Base-by-base conservation (phyloP, 2,329 filamentous ascomycete genomes). In the Apiospora pterosperma region DNA sequence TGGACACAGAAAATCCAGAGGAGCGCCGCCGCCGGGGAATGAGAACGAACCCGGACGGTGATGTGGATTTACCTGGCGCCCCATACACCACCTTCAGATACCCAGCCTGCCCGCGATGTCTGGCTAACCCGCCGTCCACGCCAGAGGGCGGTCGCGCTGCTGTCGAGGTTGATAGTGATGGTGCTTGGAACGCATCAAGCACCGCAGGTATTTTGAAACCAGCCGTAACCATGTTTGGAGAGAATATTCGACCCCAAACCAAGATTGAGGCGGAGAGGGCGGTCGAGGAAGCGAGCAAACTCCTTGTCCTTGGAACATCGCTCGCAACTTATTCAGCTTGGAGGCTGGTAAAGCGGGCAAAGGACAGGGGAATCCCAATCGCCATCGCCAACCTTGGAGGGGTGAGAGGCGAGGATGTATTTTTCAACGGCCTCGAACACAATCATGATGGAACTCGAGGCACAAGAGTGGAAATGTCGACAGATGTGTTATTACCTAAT, bases 251-350 rank as follows among this genome's bases (percentile, higher is more conserved):
- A 0, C 77, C 79, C 1, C 72, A 79, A 1, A 89, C 94, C 39
- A 97, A 96, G 76, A 76, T 80, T 1, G 88, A 88, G 0, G 95
- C 94, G 1, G 94, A 98, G 74, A 80, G 87, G 34, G 91, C 91
- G 14, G 88, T 98, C 61, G 92, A 97, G 72, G 84, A 85, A 34
- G 91, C 93, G 1, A 88, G 88, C 6, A 87, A 88, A 65, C 78
- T 98, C 39, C 81, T 98, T 25, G 85, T 98, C 10, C 77, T 98
- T 19, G 96, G 94, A 4, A 97, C 92, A 39, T 97, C 92, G 67
- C 84, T 98, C 59, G 96, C 96, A 6, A 98, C 96, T 0, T 98
- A 97, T 76, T 97, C 93, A 12, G 96, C 96, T 0, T 99, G 93
- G 93, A 84, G 95, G 65, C 78, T 99, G 63, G 93, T 91, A 1